Evolutionary conservation across 805 yeast genomes (phyloP).

Genomic region (Lachancea sp.): DNA sequence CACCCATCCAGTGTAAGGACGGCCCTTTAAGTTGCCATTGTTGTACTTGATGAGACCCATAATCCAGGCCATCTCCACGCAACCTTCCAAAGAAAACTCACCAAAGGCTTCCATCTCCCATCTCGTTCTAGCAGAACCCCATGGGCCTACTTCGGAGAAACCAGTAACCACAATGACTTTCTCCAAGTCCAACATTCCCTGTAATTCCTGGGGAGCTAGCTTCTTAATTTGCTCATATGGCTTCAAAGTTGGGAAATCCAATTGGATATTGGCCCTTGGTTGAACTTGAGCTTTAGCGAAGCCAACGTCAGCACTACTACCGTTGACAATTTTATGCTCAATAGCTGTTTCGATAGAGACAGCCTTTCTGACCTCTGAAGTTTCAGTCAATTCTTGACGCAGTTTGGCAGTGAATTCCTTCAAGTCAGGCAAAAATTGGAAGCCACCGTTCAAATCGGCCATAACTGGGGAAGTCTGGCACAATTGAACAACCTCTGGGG

Average conservation of each 20-base stretch:
- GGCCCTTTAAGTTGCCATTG: conserved; percentile 57
- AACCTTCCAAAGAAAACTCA: conserved; percentile 93
- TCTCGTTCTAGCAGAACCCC: conserved; percentile 98
- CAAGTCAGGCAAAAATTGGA: conserved; percentile 86
- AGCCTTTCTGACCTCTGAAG: conserved; percentile 90
- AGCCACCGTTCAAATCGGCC: conserved; percentile 99
- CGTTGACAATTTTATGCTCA: conserved; percentile 75
- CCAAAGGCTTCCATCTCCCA: conserved; percentile 99
- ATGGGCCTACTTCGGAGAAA: conserved; percentile 97
- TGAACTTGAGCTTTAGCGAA: conserved; percentile 69
- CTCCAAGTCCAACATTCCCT: conserved; percentile 88
- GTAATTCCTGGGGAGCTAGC: conserved; percentile 61
- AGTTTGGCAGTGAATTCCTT: conserved; percentile 78
- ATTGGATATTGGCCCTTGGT: conserved; percentile 93
- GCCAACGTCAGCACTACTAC: conserved; percentile 82
- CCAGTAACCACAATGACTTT: conserved; percentile 93
- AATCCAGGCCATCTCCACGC: conserved; percentile 99
- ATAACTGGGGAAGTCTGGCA: conserved; percentile 92
- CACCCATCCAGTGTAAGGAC: conserved; percentile 95
- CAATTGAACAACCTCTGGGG: conserved; percentile 74
- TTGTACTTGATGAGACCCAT: conserved; percentile 97
- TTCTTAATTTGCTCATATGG: conserved; percentile 65
- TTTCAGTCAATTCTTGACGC: conserved; percentile 65
- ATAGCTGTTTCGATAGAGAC: conserved; percentile 89
- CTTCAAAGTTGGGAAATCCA: conserved; percentile 86